Conservation (phyloP, 345 rosid genomes). For the Gossypium stocksii region DNA sequence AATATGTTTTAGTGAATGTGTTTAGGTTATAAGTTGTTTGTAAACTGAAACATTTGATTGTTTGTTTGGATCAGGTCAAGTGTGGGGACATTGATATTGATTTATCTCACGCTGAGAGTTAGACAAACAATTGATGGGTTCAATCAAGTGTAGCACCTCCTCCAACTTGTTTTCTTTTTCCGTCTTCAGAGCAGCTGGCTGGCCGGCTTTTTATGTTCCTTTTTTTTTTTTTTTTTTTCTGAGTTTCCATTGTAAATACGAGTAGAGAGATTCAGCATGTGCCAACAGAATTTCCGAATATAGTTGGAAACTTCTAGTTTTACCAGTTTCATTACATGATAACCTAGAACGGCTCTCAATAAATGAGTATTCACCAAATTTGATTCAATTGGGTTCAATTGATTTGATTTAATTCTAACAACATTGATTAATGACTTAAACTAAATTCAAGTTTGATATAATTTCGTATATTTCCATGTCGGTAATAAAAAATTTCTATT, state of each 20-base stretch:
- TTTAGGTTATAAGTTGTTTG: too few relatives aligned
- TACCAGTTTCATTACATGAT: background rate
- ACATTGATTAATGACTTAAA: too few relatives aligned
- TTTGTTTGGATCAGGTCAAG: slow-evolving; percentile 62
- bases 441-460: background rate
- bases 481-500: too few relatives aligned
- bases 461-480: too few relatives aligned
- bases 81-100: slow-evolving; percentile 77
- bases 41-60: background rate
- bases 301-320: background rate
- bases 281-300: background rate
- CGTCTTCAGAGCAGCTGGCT: background rate
- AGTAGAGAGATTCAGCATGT: background rate
- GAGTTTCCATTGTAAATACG: slow-evolving; percentile 7
- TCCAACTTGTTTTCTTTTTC: background rate
- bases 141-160: slow-evolving; percentile 31
- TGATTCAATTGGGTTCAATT: background rate
- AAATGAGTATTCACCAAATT: too few relatives aligned
- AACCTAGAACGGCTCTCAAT: too few relatives aligned
- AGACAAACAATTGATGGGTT: slow-evolving; percentile 50
- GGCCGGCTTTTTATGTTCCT: background rate
- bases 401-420: background rate
- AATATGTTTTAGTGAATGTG: too few relatives aligned
- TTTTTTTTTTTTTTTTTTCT: too few relatives aligned
- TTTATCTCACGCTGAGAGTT: slow-evolving; percentile 78